Conservation (phyloP, 2,329 filamentous ascomycete genomes). For the Paecilomyces dactylethromorphus region DNA sequence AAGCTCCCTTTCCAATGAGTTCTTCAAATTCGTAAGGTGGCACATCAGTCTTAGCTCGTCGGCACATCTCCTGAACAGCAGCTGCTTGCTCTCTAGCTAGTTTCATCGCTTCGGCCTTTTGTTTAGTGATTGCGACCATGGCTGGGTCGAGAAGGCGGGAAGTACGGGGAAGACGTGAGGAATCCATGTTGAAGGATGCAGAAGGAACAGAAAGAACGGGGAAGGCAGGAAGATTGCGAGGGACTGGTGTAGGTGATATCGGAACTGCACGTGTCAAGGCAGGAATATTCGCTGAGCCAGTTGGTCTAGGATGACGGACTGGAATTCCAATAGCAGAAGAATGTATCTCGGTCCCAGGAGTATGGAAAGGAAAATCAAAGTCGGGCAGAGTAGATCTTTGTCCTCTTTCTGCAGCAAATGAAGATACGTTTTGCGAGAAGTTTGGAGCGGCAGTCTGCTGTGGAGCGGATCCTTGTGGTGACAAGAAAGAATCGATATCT, state of each 20-base stretch:
- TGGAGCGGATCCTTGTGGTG: background rate
- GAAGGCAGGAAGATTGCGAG: background rate
- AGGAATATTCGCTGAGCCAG: background rate
- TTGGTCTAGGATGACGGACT: background rate
- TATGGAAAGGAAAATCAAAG: background rate
- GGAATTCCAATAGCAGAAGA: background rate
- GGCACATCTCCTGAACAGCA: constrained; percentile 42
- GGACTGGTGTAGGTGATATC: background rate
- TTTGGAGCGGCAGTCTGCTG: background rate
- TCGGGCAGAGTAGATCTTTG: background rate
- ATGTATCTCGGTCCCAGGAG: background rate
- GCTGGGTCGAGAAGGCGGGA: constrained; percentile 35
- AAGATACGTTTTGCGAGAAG: background rate
- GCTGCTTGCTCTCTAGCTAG: constrained; percentile 40
- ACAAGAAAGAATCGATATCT: constrained; percentile 1
- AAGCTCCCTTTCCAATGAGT: constrained; percentile 46
- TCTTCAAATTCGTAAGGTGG: constrained; percentile 46
- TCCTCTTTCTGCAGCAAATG: background rate
- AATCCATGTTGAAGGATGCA: constrained; percentile 1
- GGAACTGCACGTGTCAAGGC: background rate
- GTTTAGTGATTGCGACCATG: constrained; percentile 40
- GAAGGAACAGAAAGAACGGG: constrained; percentile 10
- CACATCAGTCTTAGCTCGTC: constrained; percentile 35
- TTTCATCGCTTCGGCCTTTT: constrained; percentile 43
- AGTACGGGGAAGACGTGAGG: constrained; percentile 10